Evolutionary conservation across 129 eudicot genomes (phyloP).

Genomic region (Deinandra increscens): DNA sequence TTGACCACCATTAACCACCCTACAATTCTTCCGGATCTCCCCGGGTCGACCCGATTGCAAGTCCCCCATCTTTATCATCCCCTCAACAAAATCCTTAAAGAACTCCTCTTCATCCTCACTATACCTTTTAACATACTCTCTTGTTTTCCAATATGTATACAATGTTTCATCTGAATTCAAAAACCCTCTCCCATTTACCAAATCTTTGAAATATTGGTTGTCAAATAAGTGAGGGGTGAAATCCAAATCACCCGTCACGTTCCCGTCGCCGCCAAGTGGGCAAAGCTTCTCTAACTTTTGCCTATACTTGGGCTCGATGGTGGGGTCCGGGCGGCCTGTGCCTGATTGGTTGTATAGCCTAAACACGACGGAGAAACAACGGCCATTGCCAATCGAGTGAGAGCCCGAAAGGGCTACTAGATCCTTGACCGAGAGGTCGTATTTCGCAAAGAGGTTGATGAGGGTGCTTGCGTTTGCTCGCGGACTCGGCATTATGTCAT

Average conservation of each 20-base stretch:
- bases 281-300: conserved; percentile 61
- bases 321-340: conserved; percentile 72
- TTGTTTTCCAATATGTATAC: conserved; percentile 46
- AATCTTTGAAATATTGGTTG: conserved; percentile 76
- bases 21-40: conserved; percentile 79
- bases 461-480: conserved; percentile 71
- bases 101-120: conserved; percentile 47
- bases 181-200: conserved; percentile 75
- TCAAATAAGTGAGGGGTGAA: conserved; percentile 68
- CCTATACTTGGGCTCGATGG: conserved; percentile 65
- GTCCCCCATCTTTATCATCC: conserved; percentile 90
- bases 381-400: conserved; percentile 81
- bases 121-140: conserved; percentile 52
- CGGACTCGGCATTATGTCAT: conserved; percentile 93
- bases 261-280: conserved; percentile 70
- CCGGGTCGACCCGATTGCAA: conserved; percentile 77
- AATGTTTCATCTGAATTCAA: conserved; percentile 78
- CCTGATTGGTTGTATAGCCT: conserved; percentile 90
- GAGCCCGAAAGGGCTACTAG: conserved; percentile 92
- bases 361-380: conserved; percentile 79
- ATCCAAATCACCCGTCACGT: conserved; percentile 70
- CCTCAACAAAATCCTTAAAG: conserved; percentile 65
- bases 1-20: conserved; percentile 57
- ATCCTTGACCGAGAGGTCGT: conserved; percentile 68
- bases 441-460: conserved; percentile 55